Evolutionary conservation across 2,329 filamentous ascomycete species (phyloP).

Genomic region (Gnomoniopsis smithogilvyi): DNA sequence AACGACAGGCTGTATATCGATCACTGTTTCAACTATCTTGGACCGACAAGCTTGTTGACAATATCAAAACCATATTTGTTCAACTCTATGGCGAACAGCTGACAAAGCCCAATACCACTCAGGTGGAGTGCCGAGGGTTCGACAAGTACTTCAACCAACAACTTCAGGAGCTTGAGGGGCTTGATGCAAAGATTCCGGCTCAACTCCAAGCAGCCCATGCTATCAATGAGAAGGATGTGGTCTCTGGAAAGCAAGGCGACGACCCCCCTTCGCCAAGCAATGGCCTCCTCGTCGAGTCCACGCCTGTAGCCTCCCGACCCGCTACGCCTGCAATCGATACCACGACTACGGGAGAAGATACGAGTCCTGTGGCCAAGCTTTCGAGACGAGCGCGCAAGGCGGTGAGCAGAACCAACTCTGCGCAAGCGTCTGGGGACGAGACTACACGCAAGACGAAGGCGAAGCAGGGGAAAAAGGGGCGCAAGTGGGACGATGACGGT

Average conservation of each 20-base stretch:
- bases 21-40: constrained; percentile 92
- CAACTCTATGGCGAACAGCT: constrained; percentile 87
- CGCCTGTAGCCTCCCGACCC: constrained; percentile 73
- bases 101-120: constrained; percentile 73
- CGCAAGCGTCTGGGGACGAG: constrained; percentile 83
- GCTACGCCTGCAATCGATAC: constrained; percentile 70
- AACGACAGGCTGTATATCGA: constrained; percentile 82
- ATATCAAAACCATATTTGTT: constrained; percentile 88
- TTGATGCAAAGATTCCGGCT: constrained; percentile 36
- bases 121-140: constrained; percentile 76
- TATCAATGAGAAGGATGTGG: constrained; percentile 30
- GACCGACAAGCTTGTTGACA: constrained; percentile 95
- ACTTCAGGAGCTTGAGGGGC: constrained; percentile 72
- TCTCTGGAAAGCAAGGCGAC: constrained; percentile 34
- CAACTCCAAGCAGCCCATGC: constrained; percentile 20
- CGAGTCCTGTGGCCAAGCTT: constrained; percentile 68
- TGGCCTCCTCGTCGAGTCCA: constrained; percentile 61
- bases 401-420: constrained; percentile 62
- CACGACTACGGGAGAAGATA: constrained; percentile 62
- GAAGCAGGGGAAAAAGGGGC: constrained; percentile 72
- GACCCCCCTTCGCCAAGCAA: constrained; percentile 32
- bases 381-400: constrained; percentile 75
- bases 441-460: constrained; percentile 55
- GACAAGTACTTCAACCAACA: constrained; percentile 95
- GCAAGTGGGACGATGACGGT: constrained; percentile 91